A percentile compares a stretch with the other conserved stretches of the same genome.
phyloP scores from a whole-genome alignment of 768 basidiomycete species.

The Collybia sordida region DNA sequence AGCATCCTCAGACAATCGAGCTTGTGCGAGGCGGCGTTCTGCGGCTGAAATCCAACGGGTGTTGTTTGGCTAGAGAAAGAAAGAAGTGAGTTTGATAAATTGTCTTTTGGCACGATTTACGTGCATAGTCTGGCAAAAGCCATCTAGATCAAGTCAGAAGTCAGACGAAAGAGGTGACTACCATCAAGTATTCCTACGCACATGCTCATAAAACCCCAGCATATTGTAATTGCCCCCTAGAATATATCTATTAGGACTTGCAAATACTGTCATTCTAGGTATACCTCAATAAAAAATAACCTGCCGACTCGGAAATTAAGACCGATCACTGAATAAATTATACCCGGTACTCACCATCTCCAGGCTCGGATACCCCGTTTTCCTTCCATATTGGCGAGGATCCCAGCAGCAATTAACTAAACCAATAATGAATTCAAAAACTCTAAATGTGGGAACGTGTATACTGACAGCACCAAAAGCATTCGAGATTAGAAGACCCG shows the following conservation, averaged over 20 bases:
- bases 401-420: constrained; percentile 73
- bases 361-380: constrained; percentile 65
- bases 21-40: constrained; percentile 60
- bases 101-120: constrained; percentile 15
- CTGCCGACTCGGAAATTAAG: constrained; percentile 30
- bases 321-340: not conserved
- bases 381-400: constrained; percentile 69
- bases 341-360: constrained; percentile 52
- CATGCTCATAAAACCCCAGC: constrained; percentile 55
- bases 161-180: not conserved
- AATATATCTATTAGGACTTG: not conserved
- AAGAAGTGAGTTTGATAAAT: not conserved
- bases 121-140: constrained; percentile 58
- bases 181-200: constrained; percentile 27
- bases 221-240: constrained; percentile 64
- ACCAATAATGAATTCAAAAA: not conserved
- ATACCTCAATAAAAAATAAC: constrained; percentile 72
- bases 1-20: constrained; percentile 65
- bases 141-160: constrained; percentile 33
- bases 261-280: not conserved
- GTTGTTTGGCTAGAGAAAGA: constrained; percentile 48
- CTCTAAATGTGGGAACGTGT: not conserved
- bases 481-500: constrained; percentile 60
- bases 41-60: constrained; percentile 54
- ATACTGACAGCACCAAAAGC: constrained; percentile 63